Evolutionary conservation across 2,329 filamentous ascomycete genomes (phyloP).

Genomic region (Triangularia setosa): DNA sequence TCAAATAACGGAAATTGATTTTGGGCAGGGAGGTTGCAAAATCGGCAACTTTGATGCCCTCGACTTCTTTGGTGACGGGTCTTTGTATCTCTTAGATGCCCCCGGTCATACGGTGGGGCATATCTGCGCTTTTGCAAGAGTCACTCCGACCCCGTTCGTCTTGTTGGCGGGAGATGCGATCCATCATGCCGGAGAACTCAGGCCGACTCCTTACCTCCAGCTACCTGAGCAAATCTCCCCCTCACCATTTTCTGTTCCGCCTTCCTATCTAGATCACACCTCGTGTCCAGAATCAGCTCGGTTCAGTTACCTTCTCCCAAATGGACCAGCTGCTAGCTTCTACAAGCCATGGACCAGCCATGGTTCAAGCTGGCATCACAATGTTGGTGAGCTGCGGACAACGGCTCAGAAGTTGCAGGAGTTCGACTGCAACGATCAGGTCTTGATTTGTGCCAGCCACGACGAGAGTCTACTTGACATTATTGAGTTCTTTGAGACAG

Average conservation of each 20-base stretch:
- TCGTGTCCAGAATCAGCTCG: constrained; percentile 37
- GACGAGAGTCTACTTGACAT: constrained; percentile 41
- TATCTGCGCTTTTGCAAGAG: constrained; percentile 37
- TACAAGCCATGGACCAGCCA: constrained; percentile 25
- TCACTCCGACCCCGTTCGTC: constrained; percentile 35
- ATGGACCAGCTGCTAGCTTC: constrained; percentile 28
- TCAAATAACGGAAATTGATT: constrained; percentile 24
- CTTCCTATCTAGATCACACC: constrained; percentile 11
- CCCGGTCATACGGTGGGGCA: constrained; percentile 29
- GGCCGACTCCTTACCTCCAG: constrained; percentile 33
- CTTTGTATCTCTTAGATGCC: constrained; percentile 28
- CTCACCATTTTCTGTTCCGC: constrained; percentile 33
- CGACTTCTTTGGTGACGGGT: constrained; percentile 30
- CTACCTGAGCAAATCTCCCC: constrained; percentile 36
- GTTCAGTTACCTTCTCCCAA: constrained; percentile 36
- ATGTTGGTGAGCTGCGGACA: constrained; percentile 32
- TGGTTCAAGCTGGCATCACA: constrained; percentile 22
- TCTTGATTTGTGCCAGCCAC: constrained; percentile 46
- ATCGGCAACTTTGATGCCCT: constrained; percentile 24
- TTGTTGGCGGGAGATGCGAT: constrained; percentile 42
- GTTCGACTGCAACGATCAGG: constrained; percentile 40
- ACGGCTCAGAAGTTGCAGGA: constrained; percentile 45
- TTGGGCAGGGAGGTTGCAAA: constrained; percentile 7
- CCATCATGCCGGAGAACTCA: constrained; percentile 38
- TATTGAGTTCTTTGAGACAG: constrained; percentile 45